Base-by-base conservation (phyloP, 2,329 filamentous ascomycete genomes). In the Huntiella moniliformis region DNA sequence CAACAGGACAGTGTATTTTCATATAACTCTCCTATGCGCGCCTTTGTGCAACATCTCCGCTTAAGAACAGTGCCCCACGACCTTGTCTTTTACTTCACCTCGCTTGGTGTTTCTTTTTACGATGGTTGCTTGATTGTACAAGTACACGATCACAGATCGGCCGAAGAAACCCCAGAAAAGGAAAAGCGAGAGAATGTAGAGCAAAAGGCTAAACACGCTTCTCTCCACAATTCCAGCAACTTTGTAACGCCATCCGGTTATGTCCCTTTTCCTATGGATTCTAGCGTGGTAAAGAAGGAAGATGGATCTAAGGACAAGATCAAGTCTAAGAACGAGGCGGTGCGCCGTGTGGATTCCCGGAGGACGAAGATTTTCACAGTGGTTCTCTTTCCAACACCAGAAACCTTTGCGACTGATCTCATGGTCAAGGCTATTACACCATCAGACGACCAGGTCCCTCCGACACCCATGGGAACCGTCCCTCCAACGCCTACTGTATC, bases 71-170 rank as follows among this genome's bases (percentile, higher is more conserved):
- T 98, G 33, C 91, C 91, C 1, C 86, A 95, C 60, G 86, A 95
- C 54, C 75, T 96, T 58, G 65, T 96, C 8, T 76, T 81, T 41
- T 80, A 88, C 53, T 74, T 98, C 46, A 70, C 77, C 22, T 70
- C 75, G 41, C 68, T 69, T 13, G 75, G 77, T 15, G 80, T 94
- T 11, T 70, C 71, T 7, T 96, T 94, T 58, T 98, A 96, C 58
- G 87, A 96, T 60, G 86, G 82, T 31, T 94, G 88, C 57, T 71
- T 98, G 48, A 96, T 98, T 53, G 86, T 98, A 33, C 80, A 93
- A 60, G 67, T 96, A n/a, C 74, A 93, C 55, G 84, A 96, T 58
- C 83, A 94, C 64, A 83, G 82, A 55, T 76, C 79, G 0, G 66
- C 66, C 37, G 68, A 70, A 40, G 69, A 71, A 51, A 65, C 70